Conservation (phyloP, 2,329 filamentous ascomycete genomes). For the Ilyonectria destructans region DNA sequence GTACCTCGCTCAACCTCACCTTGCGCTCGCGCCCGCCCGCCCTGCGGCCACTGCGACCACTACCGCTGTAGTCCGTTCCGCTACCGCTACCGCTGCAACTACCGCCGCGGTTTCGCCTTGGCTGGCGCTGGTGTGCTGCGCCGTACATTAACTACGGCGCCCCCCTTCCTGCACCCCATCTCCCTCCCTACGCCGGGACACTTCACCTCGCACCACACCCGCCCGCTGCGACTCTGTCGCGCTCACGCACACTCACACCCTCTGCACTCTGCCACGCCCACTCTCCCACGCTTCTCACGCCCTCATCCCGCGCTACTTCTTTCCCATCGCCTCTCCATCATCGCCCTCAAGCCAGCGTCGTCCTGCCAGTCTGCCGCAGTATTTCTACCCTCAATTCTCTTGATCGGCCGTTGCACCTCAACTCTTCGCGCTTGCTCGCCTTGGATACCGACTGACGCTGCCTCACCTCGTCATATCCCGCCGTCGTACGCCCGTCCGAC, state of each 20-base stretch:
- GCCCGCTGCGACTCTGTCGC: constrained; percentile 45
- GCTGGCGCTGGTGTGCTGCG: constrained; percentile 16
- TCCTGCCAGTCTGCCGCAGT: constrained; percentile 15
- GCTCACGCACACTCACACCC: constrained; percentile 38
- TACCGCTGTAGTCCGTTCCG: constrained; percentile 42
- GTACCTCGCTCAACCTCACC: constrained; percentile 22
- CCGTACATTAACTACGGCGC: constrained; percentile 46
- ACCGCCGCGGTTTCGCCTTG: constrained; percentile 1
- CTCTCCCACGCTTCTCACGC: constrained; percentile 28
- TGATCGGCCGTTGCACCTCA: constrained; percentile 7
- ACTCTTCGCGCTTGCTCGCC: constrained; percentile 6
- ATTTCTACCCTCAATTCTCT: constrained; percentile 21
- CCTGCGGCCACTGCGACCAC: constrained; percentile 33
- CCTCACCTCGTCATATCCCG: constrained; percentile 10
- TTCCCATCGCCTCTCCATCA: constrained; percentile 26
- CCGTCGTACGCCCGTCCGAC: constrained; percentile 14
- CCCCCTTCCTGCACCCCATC: constrained; percentile 33
- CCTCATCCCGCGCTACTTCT: constrained; percentile 30
- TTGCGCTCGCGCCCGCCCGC: constrained; percentile 20
- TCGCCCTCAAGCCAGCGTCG: constrained; percentile 17
- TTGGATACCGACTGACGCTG: not conserved
- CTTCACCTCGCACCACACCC: constrained; percentile 48
- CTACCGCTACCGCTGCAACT: constrained; percentile 34
- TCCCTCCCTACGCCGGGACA: constrained; percentile 38
- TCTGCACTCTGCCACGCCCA: constrained; percentile 36